Percentiles rank a stretch among this genome's conserved stretches.
Conservation (phyloP, 2,329 filamentous ascomycete genomes). For the Cordyceps tenuipes region DNA sequence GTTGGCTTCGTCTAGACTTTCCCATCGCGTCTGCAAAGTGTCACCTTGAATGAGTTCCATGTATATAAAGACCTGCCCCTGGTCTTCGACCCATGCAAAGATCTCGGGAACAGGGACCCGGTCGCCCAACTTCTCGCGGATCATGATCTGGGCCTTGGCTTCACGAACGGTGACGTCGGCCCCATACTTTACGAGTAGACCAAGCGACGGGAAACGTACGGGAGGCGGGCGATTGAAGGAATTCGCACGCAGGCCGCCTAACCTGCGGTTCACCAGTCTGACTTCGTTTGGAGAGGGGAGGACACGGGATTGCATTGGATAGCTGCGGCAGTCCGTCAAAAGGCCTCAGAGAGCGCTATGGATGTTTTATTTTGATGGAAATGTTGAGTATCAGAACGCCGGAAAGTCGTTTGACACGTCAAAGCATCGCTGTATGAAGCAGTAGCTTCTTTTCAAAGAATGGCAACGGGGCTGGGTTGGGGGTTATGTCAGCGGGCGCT, state of each 20-base stretch:
- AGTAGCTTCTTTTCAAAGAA: too few relatives aligned
- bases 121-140: constrained; percentile 20
- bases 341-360: too few relatives aligned
- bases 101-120: constrained; percentile 26
- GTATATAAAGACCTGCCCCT: constrained; percentile 19
- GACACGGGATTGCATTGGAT: not conserved
- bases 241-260: constrained; percentile 12
- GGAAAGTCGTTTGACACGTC: too few relatives aligned
- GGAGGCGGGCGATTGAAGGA: constrained; percentile 22
- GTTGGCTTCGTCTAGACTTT: constrained; percentile 14
- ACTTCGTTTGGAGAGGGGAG: constrained; percentile 23
- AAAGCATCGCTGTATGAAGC: too few relatives aligned
- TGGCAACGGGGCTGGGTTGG: too few relatives aligned
- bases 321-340: too few relatives aligned
- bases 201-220: constrained; percentile 24
- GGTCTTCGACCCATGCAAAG: constrained; percentile 20
- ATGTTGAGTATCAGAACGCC: too few relatives aligned
- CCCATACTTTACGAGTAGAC: constrained; percentile 28
- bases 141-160: constrained; percentile 21
- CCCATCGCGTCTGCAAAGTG: constrained; percentile 17
- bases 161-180: constrained; percentile 22
- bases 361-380: too few relatives aligned
- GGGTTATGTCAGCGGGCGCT: too few relatives aligned
- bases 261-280: constrained; percentile 20
- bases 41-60: constrained; percentile 19